Evolutionary conservation across 2,329 filamentous ascomycete species (phyloP), one percentile per base, ranked within the genome.

Genomic region (Aspergillus chevalieri): DNA sequence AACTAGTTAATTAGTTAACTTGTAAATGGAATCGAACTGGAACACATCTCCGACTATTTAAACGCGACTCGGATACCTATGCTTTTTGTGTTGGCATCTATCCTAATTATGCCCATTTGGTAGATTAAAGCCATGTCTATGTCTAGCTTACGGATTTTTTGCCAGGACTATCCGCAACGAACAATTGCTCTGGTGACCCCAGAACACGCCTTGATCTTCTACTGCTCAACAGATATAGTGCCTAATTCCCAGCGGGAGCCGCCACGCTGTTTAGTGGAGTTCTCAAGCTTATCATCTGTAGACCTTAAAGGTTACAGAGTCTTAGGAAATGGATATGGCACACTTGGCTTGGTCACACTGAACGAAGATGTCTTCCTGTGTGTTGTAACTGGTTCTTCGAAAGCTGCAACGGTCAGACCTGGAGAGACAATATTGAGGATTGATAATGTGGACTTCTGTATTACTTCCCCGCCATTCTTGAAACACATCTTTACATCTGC

Each of bases 401-500:
- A 85, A 53, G 89, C 91, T 5, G 92, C 91, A 14, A 89, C 83
- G 1, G 79, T 96, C 44, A 80, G 90, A 44, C 90, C 90, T 0
- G 89, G 89, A 43, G 92, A 97, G 75, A 92, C 86, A 3, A 85
- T 96, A 21, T 87, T 93, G 71, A 84, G 85, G 67, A 97, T 97
- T 60, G 79, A 84, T 52, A 83, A 81, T 17, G 92, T 96, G 51
- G 88, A 93, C 57, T 97, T 97, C 67, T 82, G 78, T 81, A 64
- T 56, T 50, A 46, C 30, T 58, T 44, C 47, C 46, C 28, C 5
- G 6, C 9, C n/a, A 30, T 22, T 30, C 41, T 44, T 19, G 22
- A 46, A 26, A 26, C 38, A 1, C 8, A 5, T 30, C 45, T 46
- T 2, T 49, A 24, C 10, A 34, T 44, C 42, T 47, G 2, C 7